A percentile compares a stretch with the other conserved stretches of the same genome.
These are phyloP conservation scores for Trichosporon ovoides DNA, from an alignment of 1,284 basidiomycete genomes.

Conservation along the genomic window DNA sequence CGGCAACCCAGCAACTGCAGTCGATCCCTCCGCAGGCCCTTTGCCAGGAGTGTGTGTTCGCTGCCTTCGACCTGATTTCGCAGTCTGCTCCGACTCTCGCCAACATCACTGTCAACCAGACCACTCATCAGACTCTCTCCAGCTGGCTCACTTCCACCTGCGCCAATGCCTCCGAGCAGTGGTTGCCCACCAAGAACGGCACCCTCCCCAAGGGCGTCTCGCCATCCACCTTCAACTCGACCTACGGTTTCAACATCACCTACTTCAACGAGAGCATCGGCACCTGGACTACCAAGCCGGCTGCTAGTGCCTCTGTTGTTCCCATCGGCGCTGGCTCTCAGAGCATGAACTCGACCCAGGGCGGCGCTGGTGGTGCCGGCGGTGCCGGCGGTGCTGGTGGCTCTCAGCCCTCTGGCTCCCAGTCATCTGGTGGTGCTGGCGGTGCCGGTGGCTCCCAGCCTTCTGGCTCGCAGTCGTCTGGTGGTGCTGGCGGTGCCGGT, in stretches of 20 bases:
- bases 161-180: neutral
- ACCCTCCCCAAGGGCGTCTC: constrained; percentile 38
- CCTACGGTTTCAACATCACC: constrained; percentile 30
- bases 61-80: constrained; percentile 36
- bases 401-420: neutral
- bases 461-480: neutral
- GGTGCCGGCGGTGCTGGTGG: neutral
- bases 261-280: constrained; percentile 22
- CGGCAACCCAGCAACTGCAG: constrained; percentile 22
- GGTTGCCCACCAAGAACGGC: constrained; percentile 22
- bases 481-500: no score
- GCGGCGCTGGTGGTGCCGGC: neutral
- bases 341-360: constrained; percentile 1
- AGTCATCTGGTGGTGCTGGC: neutral
- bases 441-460: neutral
- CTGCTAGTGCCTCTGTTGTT: constrained; percentile 2
- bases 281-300: constrained; percentile 22
- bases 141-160: constrained; percentile 29
- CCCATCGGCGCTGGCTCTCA: constrained; percentile 6
- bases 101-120: constrained; percentile 23
- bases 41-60: constrained; percentile 46
- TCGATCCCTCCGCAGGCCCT: constrained; percentile 27
- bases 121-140: constrained; percentile 26
- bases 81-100: constrained; percentile 35
- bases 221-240: constrained; percentile 36